phyloP scores from a whole-genome alignment of 176 grass and related monocot genomes.

The Panicum miliaceum region DNA sequence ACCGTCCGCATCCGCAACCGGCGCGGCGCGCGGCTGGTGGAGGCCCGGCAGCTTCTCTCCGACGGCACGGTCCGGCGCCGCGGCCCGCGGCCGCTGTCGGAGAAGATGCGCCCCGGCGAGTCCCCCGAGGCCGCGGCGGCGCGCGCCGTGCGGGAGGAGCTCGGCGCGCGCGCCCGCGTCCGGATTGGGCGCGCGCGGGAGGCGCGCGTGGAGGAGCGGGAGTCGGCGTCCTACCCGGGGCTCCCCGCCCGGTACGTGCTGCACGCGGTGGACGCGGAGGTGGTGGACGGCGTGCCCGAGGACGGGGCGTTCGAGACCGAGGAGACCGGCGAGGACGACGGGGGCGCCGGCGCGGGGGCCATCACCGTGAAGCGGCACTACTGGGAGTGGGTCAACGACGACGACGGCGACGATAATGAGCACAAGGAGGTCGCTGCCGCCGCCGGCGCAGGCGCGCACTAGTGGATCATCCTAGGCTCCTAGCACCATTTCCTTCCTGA shows the following conservation, averaged over 20 bases:
- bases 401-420: background rate
- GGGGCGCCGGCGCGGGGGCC: slow-evolving; percentile 16
- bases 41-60: slow-evolving; percentile 83
- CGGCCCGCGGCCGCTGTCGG: slow-evolving; percentile 63
- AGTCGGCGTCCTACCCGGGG: slow-evolving; percentile 74
- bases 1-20: slow-evolving; percentile 70
- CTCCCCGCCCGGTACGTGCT: slow-evolving; percentile 73
- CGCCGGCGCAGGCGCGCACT: background rate
- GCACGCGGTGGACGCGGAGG: slow-evolving; percentile 71
- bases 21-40: slow-evolving; percentile 60
- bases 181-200: slow-evolving; percentile 44
- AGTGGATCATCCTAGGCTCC: background rate
- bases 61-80: slow-evolving; percentile 67
- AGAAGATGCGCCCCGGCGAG: slow-evolving; percentile 90
- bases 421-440: background rate
- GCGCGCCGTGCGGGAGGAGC: slow-evolving; percentile 74
- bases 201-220: slow-evolving; percentile 71
- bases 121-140: slow-evolving; percentile 61
- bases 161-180: slow-evolving; percentile 59
- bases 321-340: slow-evolving; percentile 68
- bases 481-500: background rate
- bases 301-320: slow-evolving; percentile 85
- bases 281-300: slow-evolving; percentile 61
- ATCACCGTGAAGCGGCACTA: slow-evolving; percentile 60
- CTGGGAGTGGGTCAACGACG: slow-evolving; percentile 54